Percentiles rank a stretch among this genome's conserved stretches.
These are phyloP conservation scores for Leucocoprinus leucothites DNA, from an alignment of 768 basidiomycete species.

Conservation along the genomic window DNA sequence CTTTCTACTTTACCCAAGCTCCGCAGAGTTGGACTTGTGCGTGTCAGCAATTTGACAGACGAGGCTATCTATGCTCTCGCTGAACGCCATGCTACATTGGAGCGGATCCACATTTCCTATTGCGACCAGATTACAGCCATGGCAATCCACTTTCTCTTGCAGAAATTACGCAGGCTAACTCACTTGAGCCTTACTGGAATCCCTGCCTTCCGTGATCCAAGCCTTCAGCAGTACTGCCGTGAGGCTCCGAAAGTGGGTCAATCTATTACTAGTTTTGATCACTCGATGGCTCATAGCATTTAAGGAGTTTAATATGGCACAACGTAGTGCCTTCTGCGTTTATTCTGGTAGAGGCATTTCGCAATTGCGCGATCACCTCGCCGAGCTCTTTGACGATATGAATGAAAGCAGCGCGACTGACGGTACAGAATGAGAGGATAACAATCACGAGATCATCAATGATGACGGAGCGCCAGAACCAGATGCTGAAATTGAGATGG, in stretches of 20 bases:
- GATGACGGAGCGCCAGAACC: conserved; percentile 48
- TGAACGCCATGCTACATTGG: conserved; percentile 81
- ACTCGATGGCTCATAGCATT: conserved; percentile 4
- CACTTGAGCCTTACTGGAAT: conserved; percentile 99
- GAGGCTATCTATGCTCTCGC: conserved; percentile 88
- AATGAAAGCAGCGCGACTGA: conserved; percentile 70
- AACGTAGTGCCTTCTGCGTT: conserved; percentile 93
- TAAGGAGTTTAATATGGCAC: conserved; percentile 89
- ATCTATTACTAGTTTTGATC: conserved; percentile 4
- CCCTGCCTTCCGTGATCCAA: conserved; percentile 79
- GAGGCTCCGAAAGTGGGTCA: conserved; percentile 74
- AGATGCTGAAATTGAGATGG: conserved; percentile 33
- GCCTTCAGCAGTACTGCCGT: conserved; percentile 88
- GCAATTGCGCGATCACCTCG: conserved; percentile 77
- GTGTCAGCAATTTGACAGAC: conserved; percentile 91
- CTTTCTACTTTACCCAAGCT: conserved; percentile 85
- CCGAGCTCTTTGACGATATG: conserved; percentile 71
- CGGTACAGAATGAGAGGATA: conserved; percentile 62
- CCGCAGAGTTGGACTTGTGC: conserved; percentile 91
- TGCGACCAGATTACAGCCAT: conserved; percentile 93
- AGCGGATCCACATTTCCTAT: conserved; percentile 95
- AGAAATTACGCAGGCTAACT: conserved; percentile 85
- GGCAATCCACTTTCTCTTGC: conserved; percentile 87
- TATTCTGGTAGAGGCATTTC: conserved; percentile 91
- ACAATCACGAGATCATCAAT: conserved; percentile 49